Evolutionary conservation across 2,329 filamentous ascomycete species (phyloP), one percentile per base, ranked within the genome.

Genomic region (Teratosphaeria gauchensis): DNA sequence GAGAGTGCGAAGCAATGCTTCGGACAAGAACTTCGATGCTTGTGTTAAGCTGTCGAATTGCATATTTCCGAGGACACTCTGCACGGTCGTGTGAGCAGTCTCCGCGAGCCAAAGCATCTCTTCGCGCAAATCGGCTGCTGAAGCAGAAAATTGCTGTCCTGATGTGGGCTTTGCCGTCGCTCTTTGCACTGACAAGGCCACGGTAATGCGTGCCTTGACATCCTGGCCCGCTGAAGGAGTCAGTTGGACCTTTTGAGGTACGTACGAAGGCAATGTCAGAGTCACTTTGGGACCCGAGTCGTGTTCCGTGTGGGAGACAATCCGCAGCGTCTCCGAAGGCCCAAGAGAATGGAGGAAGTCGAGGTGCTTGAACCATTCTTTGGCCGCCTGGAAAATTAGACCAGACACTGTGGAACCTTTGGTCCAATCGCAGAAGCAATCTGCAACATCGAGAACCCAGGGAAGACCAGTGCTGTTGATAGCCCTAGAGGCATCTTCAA

Each of bases 1-100:
- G 35, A 51, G 33, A 31, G 33, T 52, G 30, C 48, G 54, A 12
- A 56, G 46, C 30, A 51, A 56, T 28, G 55, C 55, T 42, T 56
- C 24, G 21, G 55, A 31, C 24, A 56, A 21, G 16, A n/a, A 51
- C 9, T 35, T 33, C 19, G 42, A 19, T 30, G 24, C 48, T 28
- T 35, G 48, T n/a, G 28, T 19, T n/a, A 33, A 14, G 53, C 53
- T 55, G 9, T 32, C 53, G 19, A 55, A 55, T 32, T n/a, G 28
- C 53, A 55, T 55, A 9, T n/a, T 48, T 19, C 16, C 42, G 16
- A 48, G n/a, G 16, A 48, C 42, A 8, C n/a, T 21, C 19, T 48
- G 16, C n/a, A 48, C 19, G 16, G 42, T 48, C 9, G 6, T 48
- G 2, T 48, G 19, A 48, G 42, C 42, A 8, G 42, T 19, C 42